Conservation (phyloP, 768 basidiomycete genomes). For the Candolleomyces eurysporus region DNA sequence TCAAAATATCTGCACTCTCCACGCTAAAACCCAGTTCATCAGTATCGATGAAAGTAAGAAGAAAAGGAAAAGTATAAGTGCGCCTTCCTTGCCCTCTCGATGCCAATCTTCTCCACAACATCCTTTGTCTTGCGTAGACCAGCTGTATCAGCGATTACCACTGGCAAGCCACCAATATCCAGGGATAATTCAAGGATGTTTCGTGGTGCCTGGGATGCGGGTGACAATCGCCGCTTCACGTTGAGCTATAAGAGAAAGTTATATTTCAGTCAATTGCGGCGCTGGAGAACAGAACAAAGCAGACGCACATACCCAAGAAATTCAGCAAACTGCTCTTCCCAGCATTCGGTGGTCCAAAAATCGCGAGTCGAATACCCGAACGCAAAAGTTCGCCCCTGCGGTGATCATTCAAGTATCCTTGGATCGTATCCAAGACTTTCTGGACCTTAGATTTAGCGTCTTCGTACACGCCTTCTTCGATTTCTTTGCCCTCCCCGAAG, state of each 20-base stretch:
- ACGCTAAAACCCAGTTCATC: constrained; percentile 42
- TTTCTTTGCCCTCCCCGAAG: constrained; percentile 89
- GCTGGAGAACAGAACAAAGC: constrained; percentile 1
- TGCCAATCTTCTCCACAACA: constrained; percentile 76
- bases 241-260: constrained; percentile 49
- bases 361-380: constrained; percentile 77
- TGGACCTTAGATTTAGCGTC: constrained; percentile 58
- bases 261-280: neutral
- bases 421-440: constrained; percentile 50
- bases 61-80: constrained; percentile 32
- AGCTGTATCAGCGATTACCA: constrained; percentile 83
- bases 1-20: constrained; percentile 59
- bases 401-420: constrained; percentile 60
- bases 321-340: constrained; percentile 92
- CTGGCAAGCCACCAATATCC: constrained; percentile 82
- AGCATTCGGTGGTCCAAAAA: constrained; percentile 91
- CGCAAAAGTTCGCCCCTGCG: constrained; percentile 82
- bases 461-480: constrained; percentile 79
- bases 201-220: constrained; percentile 82
- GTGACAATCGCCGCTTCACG: constrained; percentile 91
- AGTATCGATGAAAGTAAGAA: neutral
- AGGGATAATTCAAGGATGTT: constrained; percentile 84
- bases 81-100: constrained; percentile 70
- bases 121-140: constrained; percentile 72
- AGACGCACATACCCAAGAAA: constrained; percentile 61